Evolutionary conservation across 768 basidiomycete genomes (phyloP).

Genomic region (Hericium alpestre): DNA sequence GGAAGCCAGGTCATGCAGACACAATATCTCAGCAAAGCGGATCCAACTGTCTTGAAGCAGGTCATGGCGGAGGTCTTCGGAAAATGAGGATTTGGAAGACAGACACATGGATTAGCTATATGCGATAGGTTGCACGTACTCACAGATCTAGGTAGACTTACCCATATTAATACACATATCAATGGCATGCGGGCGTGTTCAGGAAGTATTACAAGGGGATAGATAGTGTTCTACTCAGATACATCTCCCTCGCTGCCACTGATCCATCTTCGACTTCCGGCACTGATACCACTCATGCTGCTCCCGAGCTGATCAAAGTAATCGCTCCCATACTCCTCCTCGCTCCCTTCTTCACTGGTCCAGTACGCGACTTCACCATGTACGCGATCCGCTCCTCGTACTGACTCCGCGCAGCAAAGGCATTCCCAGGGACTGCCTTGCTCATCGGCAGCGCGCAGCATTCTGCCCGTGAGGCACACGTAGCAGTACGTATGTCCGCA

Average conservation of each 20-base stretch:
- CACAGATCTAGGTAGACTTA: background rate
- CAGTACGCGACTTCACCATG: slow-evolving; percentile 14
- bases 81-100: background rate
- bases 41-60: slow-evolving; percentile 65
- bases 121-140: background rate
- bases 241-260: slow-evolving; percentile 12
- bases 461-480: slow-evolving; percentile 77
- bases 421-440: slow-evolving; percentile 69
- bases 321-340: slow-evolving; percentile 50
- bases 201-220: background rate
- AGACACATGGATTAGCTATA: background rate
- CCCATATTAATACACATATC: too few species aligned
- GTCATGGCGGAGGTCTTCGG: slow-evolving; percentile 27
- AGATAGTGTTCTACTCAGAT: slow-evolving; percentile 4
- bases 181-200: too few species aligned
- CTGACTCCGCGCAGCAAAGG: slow-evolving; percentile 61
- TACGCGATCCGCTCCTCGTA: slow-evolving; percentile 56
- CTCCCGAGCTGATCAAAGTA: slow-evolving; percentile 15
- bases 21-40: slow-evolving; percentile 52
- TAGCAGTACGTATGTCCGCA: slow-evolving; percentile 91
- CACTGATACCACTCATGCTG: slow-evolving; percentile 13
- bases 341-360: slow-evolving; percentile 31
- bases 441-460: slow-evolving; percentile 65
- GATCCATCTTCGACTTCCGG: slow-evolving; percentile 13
- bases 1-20: slow-evolving; percentile 51